Percentiles rank a stretch among this genome's conserved stretches.
These are phyloP conservation scores for Paramecium pentaurelia DNA, from an alignment of 73 alveolate genomes.

Conservation along the genomic window DNA sequence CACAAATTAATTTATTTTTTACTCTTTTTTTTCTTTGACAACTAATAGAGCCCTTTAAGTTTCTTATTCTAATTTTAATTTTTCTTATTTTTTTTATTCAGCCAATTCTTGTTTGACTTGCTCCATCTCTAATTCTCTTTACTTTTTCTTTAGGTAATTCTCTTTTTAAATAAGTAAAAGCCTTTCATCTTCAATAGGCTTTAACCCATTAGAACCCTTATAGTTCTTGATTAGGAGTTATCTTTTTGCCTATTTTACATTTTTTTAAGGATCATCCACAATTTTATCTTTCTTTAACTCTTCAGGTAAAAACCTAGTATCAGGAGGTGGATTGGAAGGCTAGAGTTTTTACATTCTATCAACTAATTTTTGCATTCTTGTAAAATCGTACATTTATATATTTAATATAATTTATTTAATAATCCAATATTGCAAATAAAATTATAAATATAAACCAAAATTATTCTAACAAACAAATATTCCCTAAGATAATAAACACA, in stretches of 20 bases:
- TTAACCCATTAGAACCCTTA: background rate
- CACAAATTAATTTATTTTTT: background rate
- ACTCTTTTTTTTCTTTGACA: conserved; percentile 23
- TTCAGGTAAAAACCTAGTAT: conserved; percentile 4
- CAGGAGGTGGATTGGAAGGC: conserved; percentile 37
- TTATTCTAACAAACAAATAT: background rate
- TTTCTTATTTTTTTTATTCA: background rate
- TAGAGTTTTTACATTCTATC: conserved; percentile 1
- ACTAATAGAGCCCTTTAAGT: background rate
- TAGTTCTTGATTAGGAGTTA: background rate
- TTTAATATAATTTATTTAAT: background rate
- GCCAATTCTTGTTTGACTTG: conserved; percentile 38
- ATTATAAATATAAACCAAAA: background rate
- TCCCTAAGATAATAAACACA: background rate
- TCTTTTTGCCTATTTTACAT: background rate
- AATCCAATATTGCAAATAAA: background rate
- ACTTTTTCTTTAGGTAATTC: conserved; percentile 8
- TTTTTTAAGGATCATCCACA: background rate
- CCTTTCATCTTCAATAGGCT: conserved; percentile 20
- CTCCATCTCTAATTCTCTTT: conserved; percentile 47
- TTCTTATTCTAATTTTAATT: background rate
- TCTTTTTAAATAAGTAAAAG: background rate
- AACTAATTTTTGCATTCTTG: conserved; percentile 2
- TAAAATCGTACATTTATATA: background rate
- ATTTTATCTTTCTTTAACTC: background rate